Evolutionary conservation across 495 filamentous ascomycete species (phyloP), one percentile per base, ranked within the genome.

Genomic region (Pyrenula massariospora): DNA sequence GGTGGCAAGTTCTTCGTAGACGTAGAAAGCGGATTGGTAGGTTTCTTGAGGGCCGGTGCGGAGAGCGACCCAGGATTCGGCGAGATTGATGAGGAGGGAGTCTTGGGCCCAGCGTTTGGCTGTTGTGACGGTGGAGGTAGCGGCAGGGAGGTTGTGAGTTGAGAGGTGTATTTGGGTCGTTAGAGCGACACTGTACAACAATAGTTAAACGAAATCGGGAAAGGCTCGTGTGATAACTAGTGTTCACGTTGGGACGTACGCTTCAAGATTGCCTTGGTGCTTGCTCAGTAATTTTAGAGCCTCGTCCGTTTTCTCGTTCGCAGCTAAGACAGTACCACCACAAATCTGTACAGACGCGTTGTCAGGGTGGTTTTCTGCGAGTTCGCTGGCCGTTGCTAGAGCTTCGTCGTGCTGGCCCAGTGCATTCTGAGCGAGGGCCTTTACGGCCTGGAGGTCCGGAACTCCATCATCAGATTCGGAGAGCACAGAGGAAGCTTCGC

Each of bases 11-110:
- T 98, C 93, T 72, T 96, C 92, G 66, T 89, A 98, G 62, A 98
- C 91, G 78, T 98, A 98, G 74, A 93, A 98, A 36, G 92, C 87
- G 61, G 89, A 86, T 69, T 97, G 93, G 75, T 97, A 98, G 69
- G 88, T 91, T 59, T 96, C 92, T 59, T 8, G 19, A 19, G 50
- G 50, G 8, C 50, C 19, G 8, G 50, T 52, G 50, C 22, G 50
- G 73, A 96, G 68, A 3, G 89, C 92, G 63, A 95, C 86, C 92
- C 92, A 98, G 10, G 88, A 88, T 70, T 98, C 93, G 31, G 91
- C 92, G 56, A 98, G 69, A 67, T 98, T 98, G 58, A 97, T 88
- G 47, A 96, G 79, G 25, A 96, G 73, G 61, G 85, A 93, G 67
- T 98, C 93, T 70, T 98, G 93, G 2, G 91, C 93, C 89, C 91